phyloP scores from a whole-genome alignment of 2,329 filamentous ascomycete species.

The Bipolaris gigantea region DNA sequence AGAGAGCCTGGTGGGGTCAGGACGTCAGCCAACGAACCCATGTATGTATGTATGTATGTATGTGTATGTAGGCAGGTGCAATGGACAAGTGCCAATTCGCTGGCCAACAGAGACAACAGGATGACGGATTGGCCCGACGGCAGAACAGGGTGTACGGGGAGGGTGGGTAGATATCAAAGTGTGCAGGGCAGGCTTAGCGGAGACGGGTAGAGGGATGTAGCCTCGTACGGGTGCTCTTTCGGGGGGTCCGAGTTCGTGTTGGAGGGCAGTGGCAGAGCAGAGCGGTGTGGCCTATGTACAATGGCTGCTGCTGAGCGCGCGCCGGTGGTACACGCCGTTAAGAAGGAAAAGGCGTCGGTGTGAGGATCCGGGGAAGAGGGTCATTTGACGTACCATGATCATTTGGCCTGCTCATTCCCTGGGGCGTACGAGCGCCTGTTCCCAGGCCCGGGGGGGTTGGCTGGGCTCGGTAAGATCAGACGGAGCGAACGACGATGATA shows the following conservation, averaged over 20 bases:
- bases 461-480: constrained; percentile 17
- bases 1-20: constrained; percentile 39
- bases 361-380: background rate
- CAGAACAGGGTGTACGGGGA: background rate
- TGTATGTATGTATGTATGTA: constrained; percentile 12
- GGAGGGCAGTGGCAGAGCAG: background rate
- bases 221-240: constrained; percentile 1
- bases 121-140: background rate
- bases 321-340: background rate
- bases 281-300: constrained; percentile 6
- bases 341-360: constrained; percentile 1
- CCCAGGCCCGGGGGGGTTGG: constrained; percentile 23
- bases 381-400: constrained; percentile 43
- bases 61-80: background rate
- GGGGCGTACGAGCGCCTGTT: constrained; percentile 30
- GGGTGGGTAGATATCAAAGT: background rate
- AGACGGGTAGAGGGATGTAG: background rate
- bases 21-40: constrained; percentile 32
- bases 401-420: constrained; percentile 48
- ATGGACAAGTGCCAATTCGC: background rate
- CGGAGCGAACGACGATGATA: constrained; percentile 13
- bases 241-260: constrained; percentile 1
- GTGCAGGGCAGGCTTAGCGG: constrained; percentile 1
- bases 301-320: background rate
- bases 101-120: background rate